A percentile compares a stretch with the other conserved stretches of the same genome.
These are phyloP conservation scores for Fusarium redolens DNA, from an alignment of 2,329 filamentous ascomycete species.

Conservation along the genomic window DNA sequence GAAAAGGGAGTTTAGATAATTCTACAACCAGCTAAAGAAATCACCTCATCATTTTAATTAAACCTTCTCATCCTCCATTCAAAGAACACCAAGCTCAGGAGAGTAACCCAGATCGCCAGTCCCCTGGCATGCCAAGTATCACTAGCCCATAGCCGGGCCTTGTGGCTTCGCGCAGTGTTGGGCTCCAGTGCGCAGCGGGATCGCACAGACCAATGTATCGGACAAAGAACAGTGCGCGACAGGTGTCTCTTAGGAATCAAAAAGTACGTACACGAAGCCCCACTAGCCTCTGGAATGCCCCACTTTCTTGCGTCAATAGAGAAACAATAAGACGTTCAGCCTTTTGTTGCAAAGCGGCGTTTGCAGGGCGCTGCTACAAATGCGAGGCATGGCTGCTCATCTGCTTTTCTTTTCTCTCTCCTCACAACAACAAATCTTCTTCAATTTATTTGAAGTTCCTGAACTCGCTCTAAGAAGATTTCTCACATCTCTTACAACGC, in stretches of 20 bases:
- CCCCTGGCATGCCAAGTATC: background rate
- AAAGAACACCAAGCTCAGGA: background rate
- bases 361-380: conserved; percentile 18
- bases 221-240: conserved; percentile 7
- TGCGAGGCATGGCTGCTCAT: background rate
- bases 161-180: background rate
- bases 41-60: background rate
- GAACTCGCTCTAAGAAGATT: background rate
- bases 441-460: background rate
- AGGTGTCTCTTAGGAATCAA: conserved; percentile 2
- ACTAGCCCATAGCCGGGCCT: background rate
- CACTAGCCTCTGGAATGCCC: background rate
- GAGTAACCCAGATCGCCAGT: background rate
- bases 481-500: background rate
- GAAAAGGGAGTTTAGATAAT: background rate
- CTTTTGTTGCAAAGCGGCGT: background rate
- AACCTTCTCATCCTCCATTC: background rate
- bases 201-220: conserved; percentile 3
- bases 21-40: background rate
- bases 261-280: conserved; percentile 6
- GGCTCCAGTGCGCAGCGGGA: background rate
- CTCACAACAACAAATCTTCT: background rate
- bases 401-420: background rate
- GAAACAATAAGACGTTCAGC: conserved; percentile 1
- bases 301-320: conserved; percentile 14